phyloP scores from a whole-genome alignment of 1,284 basidiomycete species.

The Bjerkandera adusta region DNA sequence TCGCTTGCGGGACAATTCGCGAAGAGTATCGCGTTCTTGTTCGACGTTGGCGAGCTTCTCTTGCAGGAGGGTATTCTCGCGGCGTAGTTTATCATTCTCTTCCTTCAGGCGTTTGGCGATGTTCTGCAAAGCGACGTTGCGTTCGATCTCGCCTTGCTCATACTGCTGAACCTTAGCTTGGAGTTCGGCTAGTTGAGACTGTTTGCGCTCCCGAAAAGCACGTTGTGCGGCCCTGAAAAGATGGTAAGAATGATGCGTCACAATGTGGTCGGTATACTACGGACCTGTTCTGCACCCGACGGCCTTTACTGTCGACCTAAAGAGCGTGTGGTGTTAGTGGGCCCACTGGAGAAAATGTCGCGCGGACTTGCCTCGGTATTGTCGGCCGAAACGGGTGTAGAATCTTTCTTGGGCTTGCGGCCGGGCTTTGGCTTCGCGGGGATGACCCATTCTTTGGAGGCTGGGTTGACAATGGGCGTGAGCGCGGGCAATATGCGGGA shows the following conservation, averaged over 20 bases:
- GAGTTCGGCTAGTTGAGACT: conserved; percentile 86
- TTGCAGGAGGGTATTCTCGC: conserved; percentile 60
- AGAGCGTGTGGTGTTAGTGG: conserved; percentile 19
- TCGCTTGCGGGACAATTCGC: conserved; percentile 50
- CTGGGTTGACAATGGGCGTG: conserved; percentile 35
- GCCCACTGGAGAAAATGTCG: conserved; percentile 16
- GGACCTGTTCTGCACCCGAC: conserved; percentile 77
- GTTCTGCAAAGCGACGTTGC: conserved; percentile 83
- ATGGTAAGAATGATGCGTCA: background rate
- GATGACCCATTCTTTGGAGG: conserved; percentile 90
- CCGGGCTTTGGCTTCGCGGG: conserved; percentile 89
- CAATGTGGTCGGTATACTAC: conserved; percentile 17
- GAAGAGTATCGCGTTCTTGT: conserved; percentile 35
- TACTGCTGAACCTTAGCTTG: conserved; percentile 85
- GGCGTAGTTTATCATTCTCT: conserved; percentile 75
- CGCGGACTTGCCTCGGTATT: conserved; percentile 43
- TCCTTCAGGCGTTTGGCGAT: conserved; percentile 86
- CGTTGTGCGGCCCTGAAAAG: conserved; percentile 78
- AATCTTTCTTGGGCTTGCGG: conserved; percentile 81
- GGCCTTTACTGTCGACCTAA: conserved; percentile 52
- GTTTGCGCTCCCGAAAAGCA: conserved; percentile 88
- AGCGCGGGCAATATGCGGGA: conserved; percentile 4
- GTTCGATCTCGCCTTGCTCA: conserved; percentile 88
- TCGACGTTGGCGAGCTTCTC: conserved; percentile 58
- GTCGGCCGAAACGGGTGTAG: conserved; percentile 33